phyloP scores from a whole-genome alignment of 2,329 filamentous ascomycete species.

The Hyphodiscus sp. region DNA sequence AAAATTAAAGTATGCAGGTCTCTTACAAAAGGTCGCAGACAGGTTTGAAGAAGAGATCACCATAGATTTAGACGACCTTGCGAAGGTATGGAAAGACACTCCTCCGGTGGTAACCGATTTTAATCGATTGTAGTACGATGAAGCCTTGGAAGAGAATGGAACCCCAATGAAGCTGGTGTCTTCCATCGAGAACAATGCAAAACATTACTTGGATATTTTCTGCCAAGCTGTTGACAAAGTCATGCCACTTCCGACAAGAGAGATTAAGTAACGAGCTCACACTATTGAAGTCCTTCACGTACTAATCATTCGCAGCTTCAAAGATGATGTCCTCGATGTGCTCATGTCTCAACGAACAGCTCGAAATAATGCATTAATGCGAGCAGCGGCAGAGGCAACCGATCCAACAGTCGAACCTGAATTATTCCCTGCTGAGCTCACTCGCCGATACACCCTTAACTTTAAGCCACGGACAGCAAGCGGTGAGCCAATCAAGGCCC shows the following conservation, averaged over 20 bases:
- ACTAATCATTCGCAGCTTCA: conserved; percentile 58
- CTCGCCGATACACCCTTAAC: conserved; percentile 87
- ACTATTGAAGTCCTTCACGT: conserved; percentile 16
- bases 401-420: conserved; percentile 62
- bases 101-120: conserved; percentile 38
- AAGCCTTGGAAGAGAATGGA: conserved; percentile 54
- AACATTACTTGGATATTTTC: conserved; percentile 90
- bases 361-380: conserved; percentile 71
- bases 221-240: conserved; percentile 82
- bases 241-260: conserved; percentile 70
- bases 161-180: conserved; percentile 60
- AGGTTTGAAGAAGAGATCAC: conserved; percentile 69
- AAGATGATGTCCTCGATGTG: conserved; percentile 94
- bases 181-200: conserved; percentile 83
- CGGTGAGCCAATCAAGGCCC: conserved; percentile 54
- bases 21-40: conserved; percentile 83
- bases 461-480: conserved; percentile 85
- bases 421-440: conserved; percentile 86
- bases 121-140: conserved; percentile 55
- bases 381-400: conserved; percentile 57
- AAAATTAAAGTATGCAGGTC: conserved; percentile 80
- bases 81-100: conserved; percentile 44
- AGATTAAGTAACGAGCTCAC: conserved; percentile 58
- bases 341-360: conserved; percentile 88
- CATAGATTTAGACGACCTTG: conserved; percentile 85